A percentile compares a stretch with the other conserved stretches of the same genome.
Conservation (phyloP, 345 rosid species). For the Eucalyptus camaldulensis region DNA sequence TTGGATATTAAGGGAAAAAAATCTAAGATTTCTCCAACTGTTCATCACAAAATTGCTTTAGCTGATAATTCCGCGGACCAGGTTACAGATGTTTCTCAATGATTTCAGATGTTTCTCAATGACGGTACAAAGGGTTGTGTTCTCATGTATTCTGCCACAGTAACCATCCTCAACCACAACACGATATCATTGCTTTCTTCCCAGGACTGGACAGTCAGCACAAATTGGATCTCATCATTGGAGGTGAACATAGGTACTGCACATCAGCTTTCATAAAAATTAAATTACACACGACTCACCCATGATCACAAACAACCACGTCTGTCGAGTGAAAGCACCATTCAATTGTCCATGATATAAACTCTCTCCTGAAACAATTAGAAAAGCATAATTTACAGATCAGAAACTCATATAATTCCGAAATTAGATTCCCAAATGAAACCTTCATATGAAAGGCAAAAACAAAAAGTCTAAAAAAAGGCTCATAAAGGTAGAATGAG, state of each 20-base stretch:
- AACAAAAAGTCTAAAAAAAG: no score
- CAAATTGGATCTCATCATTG: no score
- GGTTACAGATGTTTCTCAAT: constrained; percentile 62
- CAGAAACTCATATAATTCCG: no score
- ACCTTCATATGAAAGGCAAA: no score
- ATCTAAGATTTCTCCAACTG: constrained; percentile 41
- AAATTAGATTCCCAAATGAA: no score
- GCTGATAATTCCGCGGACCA: constrained; percentile 56
- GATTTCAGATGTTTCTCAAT: constrained; percentile 52
- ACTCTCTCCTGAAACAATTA: no score
- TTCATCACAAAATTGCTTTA: constrained; percentile 46
- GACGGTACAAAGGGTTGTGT: constrained; percentile 35
- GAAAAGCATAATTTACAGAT: no score
- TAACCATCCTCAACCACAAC: not conserved
- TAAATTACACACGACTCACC: constrained; percentile 24
- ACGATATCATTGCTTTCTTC: not conserved
- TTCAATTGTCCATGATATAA: no score
- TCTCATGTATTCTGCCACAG: constrained; percentile 55
- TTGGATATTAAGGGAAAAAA: constrained; percentile 43
- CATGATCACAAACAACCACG: not conserved
- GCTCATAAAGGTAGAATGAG: no score
- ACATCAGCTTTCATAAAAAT: not conserved
- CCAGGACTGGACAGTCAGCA: not conserved
- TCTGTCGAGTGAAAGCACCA: no score
- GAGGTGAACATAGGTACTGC: not conserved